Base-by-base conservation (phyloP, 2,329 filamentous ascomycete genomes). In the Xylaria sp. region DNA sequence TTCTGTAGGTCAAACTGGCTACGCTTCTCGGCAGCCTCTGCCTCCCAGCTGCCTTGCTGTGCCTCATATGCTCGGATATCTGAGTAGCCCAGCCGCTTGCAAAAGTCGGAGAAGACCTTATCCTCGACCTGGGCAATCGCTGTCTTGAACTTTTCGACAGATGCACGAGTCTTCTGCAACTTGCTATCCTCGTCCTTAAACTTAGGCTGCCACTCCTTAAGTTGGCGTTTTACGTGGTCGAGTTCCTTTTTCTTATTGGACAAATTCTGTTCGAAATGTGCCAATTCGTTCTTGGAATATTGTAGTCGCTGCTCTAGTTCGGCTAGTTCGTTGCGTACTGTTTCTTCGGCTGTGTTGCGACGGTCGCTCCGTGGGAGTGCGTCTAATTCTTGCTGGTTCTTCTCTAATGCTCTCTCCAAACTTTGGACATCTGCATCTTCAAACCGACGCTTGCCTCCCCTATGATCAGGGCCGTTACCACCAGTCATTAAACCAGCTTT, bases 401-500 rank as follows among this genome's bases (percentile, higher is more conserved):
- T 93, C 68, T 93, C 89, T 64, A 89, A 91, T 74, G 93, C 85
- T 70, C 90, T 90, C 74, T 91, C 88, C n/a, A 98, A 84, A 68
- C 93, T 93, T 72, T 97, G 93, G 34, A 98, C 89, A 74, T 98
- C 94, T 7, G 92, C 89, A 74, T 98, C 94, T 75, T 97, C 94
- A 81, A 97, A 98, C 61, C 92, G 88, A 66, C 93, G 91, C 71
- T 93, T 92, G 67, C 88, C 88, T 63, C 90, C 89, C 78, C 92
- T 93, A 55, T 90, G 87, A 54, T 92, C 89, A 0, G 90, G 90
- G 34, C 93, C 91, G 69, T 94, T 92, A 72, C 96, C 96, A 85
- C 96, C 96, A 57, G 96, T 98, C 92, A 99, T 98, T 61, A 97
- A 86, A 76, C 96, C 96, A 54, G 93, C 94, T 79, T 98, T 98